A percentile compares a stretch with the other conserved stretches of the same genome.
Evolutionary conservation across 169 alveolate species (phyloP).

Genomic region (Besnoitia besnoiti): DNA sequence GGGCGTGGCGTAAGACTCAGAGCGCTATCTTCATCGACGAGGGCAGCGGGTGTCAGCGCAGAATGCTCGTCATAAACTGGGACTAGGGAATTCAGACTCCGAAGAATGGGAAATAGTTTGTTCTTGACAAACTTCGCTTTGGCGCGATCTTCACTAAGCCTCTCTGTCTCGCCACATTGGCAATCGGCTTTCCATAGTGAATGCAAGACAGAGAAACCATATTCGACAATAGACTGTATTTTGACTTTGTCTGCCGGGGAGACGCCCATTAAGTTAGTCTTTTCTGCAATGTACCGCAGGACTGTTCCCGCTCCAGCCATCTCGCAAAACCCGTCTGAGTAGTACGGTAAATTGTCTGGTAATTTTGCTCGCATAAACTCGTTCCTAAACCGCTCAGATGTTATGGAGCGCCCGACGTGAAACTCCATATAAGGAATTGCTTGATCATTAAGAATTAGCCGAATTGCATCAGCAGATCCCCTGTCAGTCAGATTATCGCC

Average conservation of each 20-base stretch:
- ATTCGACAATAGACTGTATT: neutral
- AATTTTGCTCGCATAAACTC: slow-evolving; percentile 6
- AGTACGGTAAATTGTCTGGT: slow-evolving; percentile 26
- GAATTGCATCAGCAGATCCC: slow-evolving; percentile 39
- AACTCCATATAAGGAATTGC: slow-evolving; percentile 16
- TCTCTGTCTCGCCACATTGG: slow-evolving; percentile 19
- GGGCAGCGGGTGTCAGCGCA: neutral
- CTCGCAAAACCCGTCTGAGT: slow-evolving; percentile 19
- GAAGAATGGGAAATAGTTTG: neutral
- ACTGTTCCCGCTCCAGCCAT: neutral
- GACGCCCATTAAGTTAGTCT: neutral
- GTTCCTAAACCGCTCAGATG: neutral
- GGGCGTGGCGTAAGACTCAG: neutral
- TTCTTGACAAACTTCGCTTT: slow-evolving; percentile 14
- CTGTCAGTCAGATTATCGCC: neutral
- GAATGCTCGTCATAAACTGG: neutral
- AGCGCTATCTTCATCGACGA: neutral
- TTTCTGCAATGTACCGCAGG: slow-evolving; percentile 4
- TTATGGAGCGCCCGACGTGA: slow-evolving; percentile 8
- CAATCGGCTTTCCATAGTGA: slow-evolving; percentile 26
- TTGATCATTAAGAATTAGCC: slow-evolving; percentile 25
- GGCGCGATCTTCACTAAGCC: slow-evolving; percentile 1
- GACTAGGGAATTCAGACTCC: neutral
- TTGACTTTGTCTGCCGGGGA: neutral
- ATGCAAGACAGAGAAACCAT: slow-evolving; percentile 6